Conservation (phyloP, 345 rosid species). For the Atalantia buxifolia region DNA sequence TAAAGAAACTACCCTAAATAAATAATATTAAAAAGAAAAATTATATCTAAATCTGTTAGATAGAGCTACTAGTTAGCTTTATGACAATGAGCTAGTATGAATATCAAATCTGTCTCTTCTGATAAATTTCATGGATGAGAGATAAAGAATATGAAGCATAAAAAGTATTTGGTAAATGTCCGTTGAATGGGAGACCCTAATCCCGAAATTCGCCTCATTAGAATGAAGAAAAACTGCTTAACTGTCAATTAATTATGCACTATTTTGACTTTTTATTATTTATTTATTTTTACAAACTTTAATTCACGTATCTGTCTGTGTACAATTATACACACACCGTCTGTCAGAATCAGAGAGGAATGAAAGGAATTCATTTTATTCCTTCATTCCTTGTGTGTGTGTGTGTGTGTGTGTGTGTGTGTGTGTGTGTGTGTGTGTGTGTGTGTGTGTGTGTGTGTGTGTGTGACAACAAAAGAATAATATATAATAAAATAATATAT, state of each 20-base stretch:
- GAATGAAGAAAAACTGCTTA: conserved; percentile 44
- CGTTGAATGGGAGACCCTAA: conserved; percentile 68
- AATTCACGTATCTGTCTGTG: conserved; percentile 9
- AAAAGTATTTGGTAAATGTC: conserved; percentile 42
- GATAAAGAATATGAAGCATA: background rate
- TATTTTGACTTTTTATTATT: conserved; percentile 1
- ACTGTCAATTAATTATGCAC: conserved; percentile 31
- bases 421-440: too few species aligned
- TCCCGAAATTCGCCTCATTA: conserved; percentile 53
- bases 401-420: too few species aligned
- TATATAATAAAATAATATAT: too few species aligned
- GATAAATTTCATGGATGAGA: background rate
- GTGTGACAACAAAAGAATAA: too few species aligned
- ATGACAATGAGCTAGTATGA: background rate
- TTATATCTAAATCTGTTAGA: background rate
- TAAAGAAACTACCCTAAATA: conserved; percentile 22
- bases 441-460: too few species aligned
- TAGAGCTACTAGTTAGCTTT: background rate
- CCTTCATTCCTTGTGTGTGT: conserved; percentile 3
- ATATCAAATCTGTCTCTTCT: conserved; percentile 7
- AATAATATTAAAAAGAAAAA: background rate
- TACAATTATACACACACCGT: conserved; percentile 18
- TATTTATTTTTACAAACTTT: background rate
- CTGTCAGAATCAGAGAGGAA: conserved; percentile 9
- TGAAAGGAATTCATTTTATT: conserved; percentile 12